Percentiles rank a stretch among this genome's conserved stretches.
Evolutionary conservation across 225 moss, liverwort and hornwort species (phyloP).

Genomic region (Pleurozium schreberi): DNA sequence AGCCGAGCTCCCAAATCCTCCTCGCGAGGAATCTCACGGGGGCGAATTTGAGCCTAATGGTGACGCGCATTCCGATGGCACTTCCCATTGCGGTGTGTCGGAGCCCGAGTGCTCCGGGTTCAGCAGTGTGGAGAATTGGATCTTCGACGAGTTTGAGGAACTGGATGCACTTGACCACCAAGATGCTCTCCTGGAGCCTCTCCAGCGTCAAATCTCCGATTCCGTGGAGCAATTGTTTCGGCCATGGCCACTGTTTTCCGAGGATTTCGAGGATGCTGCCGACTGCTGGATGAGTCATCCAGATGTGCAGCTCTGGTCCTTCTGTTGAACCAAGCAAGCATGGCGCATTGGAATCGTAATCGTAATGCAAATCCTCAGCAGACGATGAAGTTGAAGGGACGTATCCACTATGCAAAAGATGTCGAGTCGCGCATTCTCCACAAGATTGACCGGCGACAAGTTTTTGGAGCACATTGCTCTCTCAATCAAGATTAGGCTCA

Average conservation of each 20-base stretch:
- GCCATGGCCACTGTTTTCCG: neutral
- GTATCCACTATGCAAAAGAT: too few species aligned
- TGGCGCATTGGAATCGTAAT: too few species aligned
- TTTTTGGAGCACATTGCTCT: too few species aligned
- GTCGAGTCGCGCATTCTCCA: too few species aligned
- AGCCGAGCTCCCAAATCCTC: neutral
- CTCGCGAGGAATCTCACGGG: neutral
- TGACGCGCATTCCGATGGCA: too few species aligned
- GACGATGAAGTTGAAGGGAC: too few species aligned
- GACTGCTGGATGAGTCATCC: neutral
- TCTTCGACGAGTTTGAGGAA: neutral
- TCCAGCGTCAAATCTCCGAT: neutral
- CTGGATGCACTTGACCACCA: neutral
- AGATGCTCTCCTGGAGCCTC: neutral
- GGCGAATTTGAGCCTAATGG: neutral
- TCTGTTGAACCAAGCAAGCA: neutral
- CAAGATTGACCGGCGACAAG: too few species aligned
- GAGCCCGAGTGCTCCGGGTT: neutral
- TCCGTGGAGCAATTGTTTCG: neutral
- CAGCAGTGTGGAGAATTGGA: neutral
- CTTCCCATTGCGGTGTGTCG: neutral
- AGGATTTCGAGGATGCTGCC: neutral
- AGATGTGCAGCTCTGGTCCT: neutral
- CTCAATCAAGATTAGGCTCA: too few species aligned
- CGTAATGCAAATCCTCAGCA: too few species aligned